Evolutionary conservation across 805 yeast genomes (phyloP).

Genomic region (Peterozyma toletana): DNA sequence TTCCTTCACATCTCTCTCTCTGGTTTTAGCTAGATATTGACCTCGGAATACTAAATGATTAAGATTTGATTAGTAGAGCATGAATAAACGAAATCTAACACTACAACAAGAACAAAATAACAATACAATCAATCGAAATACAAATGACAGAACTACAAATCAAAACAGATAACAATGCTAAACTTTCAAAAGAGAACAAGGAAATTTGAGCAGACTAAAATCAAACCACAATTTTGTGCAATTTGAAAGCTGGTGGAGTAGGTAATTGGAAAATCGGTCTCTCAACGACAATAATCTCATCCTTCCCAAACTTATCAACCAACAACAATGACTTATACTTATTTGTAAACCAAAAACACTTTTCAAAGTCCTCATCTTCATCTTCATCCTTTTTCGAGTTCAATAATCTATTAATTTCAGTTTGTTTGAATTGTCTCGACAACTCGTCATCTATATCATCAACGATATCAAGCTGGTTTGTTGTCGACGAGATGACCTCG

Average conservation of each 20-base stretch:
- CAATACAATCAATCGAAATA: no score
- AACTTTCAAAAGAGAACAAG: no score
- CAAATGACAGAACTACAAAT: no score
- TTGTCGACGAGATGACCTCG: conserved; percentile 10
- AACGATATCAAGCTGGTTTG: neutral
- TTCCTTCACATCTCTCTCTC: neutral
- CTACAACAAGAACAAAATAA: no score
- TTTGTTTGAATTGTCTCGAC: conserved; percentile 9
- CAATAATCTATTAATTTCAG: conserved; percentile 5
- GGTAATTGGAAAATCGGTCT: conserved; percentile 57
- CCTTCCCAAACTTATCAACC: conserved; percentile 45
- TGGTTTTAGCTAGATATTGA: no score
- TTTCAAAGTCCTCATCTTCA: conserved; percentile 20
- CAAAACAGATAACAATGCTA: no score
- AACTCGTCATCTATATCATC: conserved; percentile 2
- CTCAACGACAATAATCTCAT: conserved; percentile 69
- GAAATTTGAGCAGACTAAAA: neutral
- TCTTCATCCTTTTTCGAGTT: conserved; percentile 13
- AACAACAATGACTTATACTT: conserved; percentile 69
- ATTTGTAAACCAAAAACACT: conserved; percentile 66
- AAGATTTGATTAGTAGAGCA: no score
- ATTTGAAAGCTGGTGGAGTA: conserved; percentile 57
- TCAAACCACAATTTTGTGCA: conserved; percentile 45
- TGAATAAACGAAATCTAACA: no score
- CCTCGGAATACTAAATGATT: no score